Base-by-base conservation (phyloP, 768 basidiomycete species). In the Pleurotus tuber-regium region DNA sequence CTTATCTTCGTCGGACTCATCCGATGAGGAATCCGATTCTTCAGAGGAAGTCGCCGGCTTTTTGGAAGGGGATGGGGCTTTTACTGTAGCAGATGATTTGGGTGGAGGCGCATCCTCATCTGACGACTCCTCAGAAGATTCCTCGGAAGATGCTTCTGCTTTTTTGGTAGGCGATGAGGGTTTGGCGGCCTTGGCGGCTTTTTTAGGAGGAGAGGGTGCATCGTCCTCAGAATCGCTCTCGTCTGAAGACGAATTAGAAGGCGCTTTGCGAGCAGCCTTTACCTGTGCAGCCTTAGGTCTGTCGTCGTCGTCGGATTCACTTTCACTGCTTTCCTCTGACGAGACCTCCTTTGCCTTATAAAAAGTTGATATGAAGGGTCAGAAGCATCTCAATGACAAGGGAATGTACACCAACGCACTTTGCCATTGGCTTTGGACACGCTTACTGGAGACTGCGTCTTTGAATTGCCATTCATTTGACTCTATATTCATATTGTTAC, bases 211-310 rank as follows among this genome's bases (percentile, higher is more conserved):
- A 30, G 66, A 59, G 39, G 65, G 63, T 46, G 63, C 52, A 47
- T 51, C n/a, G 21, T 52, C 43, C 21, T 52, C 43, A 35, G 52
- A 50, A 11, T 63, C 63, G n/a, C 73, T 67, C 47, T 65, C 67
- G 24, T 72, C 71, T 33, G 61, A 64, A 35, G 60, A 60, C 16
- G 70, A 64, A 7, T 67, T 62, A 4, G 72, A 58, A 35, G 65
- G 61, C n/a, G 66, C 64, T 54, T 77, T 53, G 11, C 53, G 38
- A 21, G 64, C 60, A 46, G 63, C 66, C 56, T 78, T 79, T 30
- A 79, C 69, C 60, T 77, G 78, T 6, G 72, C 69, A 31, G 76
- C 75, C 63, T 84, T 83, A 53, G 80, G 73, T 59, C 79, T 79
- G 61, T 83, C 81, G 33, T 83, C 81, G 33, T 82, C 82, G 57